phyloP scores from a whole-genome alignment of 2,329 filamentous ascomycete genomes.

The Colletotrichum zoysiae region DNA sequence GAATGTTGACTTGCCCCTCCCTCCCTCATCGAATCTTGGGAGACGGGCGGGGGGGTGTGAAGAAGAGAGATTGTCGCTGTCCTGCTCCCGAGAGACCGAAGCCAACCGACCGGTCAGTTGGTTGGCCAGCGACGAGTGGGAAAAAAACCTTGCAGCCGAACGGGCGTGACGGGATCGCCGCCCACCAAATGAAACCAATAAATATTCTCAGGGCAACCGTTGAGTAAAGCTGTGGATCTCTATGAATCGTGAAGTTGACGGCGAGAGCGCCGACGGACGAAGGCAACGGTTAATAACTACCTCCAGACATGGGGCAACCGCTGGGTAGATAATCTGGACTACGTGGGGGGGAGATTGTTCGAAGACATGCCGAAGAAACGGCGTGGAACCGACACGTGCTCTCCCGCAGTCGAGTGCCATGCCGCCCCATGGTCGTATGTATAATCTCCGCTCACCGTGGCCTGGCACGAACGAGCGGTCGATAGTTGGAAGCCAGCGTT shows the following conservation, averaged over 20 bases:
- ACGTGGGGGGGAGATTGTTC: background rate
- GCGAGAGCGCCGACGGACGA: background rate
- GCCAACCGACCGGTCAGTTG: too few relatives aligned
- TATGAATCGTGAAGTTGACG: slow-evolving; percentile 3
- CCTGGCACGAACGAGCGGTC: slow-evolving; percentile 10
- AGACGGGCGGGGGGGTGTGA: slow-evolving; percentile 27
- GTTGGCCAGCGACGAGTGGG: slow-evolving; percentile 17
- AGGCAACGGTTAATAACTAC: background rate
- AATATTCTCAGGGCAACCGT: background rate
- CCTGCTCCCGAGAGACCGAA: slow-evolving; percentile 34
- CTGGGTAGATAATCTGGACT: background rate
- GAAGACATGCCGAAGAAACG: background rate
- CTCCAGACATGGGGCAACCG: too few relatives aligned
- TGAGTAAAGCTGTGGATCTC: background rate
- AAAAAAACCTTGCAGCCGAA: slow-evolving; percentile 1
- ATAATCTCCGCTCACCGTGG: background rate
- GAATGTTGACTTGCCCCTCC: slow-evolving; percentile 25
- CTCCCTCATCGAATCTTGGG: slow-evolving; percentile 41
- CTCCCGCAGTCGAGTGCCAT: background rate
- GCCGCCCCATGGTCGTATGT: background rate
- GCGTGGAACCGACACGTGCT: background rate
- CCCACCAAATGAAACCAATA: background rate
- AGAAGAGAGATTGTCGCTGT: slow-evolving; percentile 41
- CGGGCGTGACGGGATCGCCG: background rate
- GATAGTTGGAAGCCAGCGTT: background rate